Base-by-base conservation (phyloP, 192 early-diverging fungal genomes). In the Coemansia sp. region DNA sequence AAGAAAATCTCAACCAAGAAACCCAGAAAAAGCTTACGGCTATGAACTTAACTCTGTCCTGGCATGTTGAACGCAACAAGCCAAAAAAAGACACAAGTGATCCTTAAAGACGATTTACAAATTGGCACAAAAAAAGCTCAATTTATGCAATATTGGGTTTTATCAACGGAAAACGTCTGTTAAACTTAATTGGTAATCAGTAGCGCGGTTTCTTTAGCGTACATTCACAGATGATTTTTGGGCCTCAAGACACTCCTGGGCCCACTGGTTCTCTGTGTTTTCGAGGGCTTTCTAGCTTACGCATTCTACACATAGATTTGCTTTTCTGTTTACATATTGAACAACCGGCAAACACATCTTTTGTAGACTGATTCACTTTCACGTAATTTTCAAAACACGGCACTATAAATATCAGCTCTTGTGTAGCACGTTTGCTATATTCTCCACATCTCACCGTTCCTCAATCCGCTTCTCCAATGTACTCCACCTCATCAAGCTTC, bases 281-380 rank as follows among this genome's bases (percentile, higher is more conserved):
- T 34, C n/a, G 4, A 42, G 15, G 1, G 3, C 6, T 42, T 15
- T 42, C n/a, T 1, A 16, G 16, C 16, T n/a, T 34, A 36, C 48
- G 32, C 48, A 16, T 36, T 50, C 48, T 51, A 51, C 48, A 51
- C 48, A 51, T 51, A 51, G 48, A 51, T 51, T 51, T 51, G 48
- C 48, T 51, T 28, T 32, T 51, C 26, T 51, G 48, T 51, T 51
- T 51, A 32, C 28, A 47, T 47, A 12, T 47, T 47, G 23, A 47
- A 20, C 23, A 21, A 28, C 28, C 14, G 26, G 0, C 45, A n/a
- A 46, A 28, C 28, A 12, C 12, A 30, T 23, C 45, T 47, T 47
- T 34, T 34, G 32, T 34, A 34, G 8, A 21, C 45, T 5, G 45
- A 47, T 47, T 47, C 23, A 47, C 45, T 47, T 47, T 47, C 28